Evolutionary conservation across 257 asterid species (phyloP).

Genomic region (Verbena officinalis): DNA sequence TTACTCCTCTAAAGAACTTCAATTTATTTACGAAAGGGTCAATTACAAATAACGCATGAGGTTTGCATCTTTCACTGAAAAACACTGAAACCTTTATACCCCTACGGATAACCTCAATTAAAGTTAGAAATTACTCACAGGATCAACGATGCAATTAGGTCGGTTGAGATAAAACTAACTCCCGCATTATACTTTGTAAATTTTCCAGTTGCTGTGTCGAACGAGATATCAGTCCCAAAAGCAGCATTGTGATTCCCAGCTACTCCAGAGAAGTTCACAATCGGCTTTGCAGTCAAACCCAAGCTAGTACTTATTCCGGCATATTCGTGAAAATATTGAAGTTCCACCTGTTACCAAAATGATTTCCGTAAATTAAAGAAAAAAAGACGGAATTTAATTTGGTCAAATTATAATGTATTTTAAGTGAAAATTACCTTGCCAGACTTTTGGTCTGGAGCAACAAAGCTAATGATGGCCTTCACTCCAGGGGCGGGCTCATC

Average conservation of each 20-base stretch:
- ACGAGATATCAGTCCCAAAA: constrained; percentile 85
- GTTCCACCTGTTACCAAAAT: constrained; percentile 65
- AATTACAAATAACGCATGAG: too few relatives aligned
- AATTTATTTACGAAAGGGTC: too few relatives aligned
- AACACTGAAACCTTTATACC: too few relatives aligned
- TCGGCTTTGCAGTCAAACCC: constrained; percentile 84
- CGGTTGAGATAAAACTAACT: constrained; percentile 65
- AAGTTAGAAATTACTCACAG: constrained; percentile 56
- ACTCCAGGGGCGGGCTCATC: constrained; percentile 98
- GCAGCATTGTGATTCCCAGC: constrained; percentile 67
- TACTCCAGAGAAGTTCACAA: constrained; percentile 91
- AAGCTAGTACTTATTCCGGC: constrained; percentile 94
- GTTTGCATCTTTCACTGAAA: too few relatives aligned
- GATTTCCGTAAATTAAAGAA: not conserved
- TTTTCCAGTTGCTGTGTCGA: constrained; percentile 83
- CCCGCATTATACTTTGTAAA: constrained; percentile 80
- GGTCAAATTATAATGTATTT: constrained; percentile 1
- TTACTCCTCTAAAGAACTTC: too few relatives aligned
- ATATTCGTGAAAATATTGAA: constrained; percentile 87
- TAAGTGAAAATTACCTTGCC: constrained; percentile 73
- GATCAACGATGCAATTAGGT: constrained; percentile 76
- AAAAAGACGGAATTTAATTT: not conserved
- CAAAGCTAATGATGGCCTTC: constrained; percentile 82
- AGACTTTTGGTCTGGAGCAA: constrained; percentile 87
- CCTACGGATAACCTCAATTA: too few relatives aligned